Base-by-base conservation (phyloP, 2,329 filamentous ascomycete species). In the Verticillium klebahnii region DNA sequence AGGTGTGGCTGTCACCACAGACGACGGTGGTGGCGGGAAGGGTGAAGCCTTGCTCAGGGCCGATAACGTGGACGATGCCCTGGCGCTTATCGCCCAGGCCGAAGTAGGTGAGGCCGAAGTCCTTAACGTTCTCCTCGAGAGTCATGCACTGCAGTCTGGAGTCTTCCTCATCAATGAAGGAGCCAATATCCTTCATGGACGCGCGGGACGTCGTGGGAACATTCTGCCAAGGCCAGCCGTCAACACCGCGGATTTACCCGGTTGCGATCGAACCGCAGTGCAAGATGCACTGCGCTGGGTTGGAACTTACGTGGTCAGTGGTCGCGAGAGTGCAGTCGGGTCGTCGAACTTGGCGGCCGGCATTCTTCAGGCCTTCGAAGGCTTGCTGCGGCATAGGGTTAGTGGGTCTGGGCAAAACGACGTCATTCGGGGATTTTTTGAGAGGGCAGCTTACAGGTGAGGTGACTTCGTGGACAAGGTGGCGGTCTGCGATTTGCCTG, bases 1-100 rank as follows among this genome's bases (percentile, higher is more conserved):
- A 97, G 56, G 95, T 99, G 76, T 99, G 95, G 72, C 91, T 96
- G 84, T 99, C 95, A 76, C 95, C 95, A 73, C 95, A 98, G 67
- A 98, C 95, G 40, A 98, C 91, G 3, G 95, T 99, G 60, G 95
- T 98, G 68, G 92, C 95, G 52, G 95, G 95, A 40, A 98, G 89
- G 61, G 95, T 99, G 82, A 99, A 99, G 68, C 95, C 95, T 78
- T 99, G 95, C 82, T 99, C 95, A 50, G 95, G 95, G 39, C 95
- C 95, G 70, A 99, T 98, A 71, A 99, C 92, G 79, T 99, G 95
- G 62, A 98, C 95, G 70, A 99, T 99, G 68, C 95, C 95, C 79
- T 99, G 95, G 67, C 95, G 89, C 84, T 95, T 96, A 79, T 98
- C 94, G 69, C 90, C 91, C 66, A 99, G 88, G 65, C 95, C 95